A percentile compares a stretch with the other conserved stretches of the same genome.
Evolutionary conservation across 2,329 filamentous ascomycete species (phyloP).

Genomic region (Fusarium secorum): DNA sequence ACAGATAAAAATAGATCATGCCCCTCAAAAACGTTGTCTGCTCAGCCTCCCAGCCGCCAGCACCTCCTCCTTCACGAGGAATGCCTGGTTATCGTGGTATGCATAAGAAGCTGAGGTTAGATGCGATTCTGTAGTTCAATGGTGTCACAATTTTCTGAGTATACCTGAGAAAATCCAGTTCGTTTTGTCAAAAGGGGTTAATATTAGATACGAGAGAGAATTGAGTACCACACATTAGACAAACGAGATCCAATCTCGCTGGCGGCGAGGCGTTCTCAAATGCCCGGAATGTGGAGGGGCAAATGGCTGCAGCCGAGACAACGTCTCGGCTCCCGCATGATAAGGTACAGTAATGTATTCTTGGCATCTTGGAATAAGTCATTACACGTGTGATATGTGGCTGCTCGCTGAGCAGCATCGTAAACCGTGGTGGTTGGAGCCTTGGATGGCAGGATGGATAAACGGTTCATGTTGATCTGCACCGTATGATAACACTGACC

Average conservation of each 20-base stretch:
- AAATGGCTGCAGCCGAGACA: slow-evolving; percentile 1
- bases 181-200: not conserved
- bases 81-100: not conserved
- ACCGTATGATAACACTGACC: slow-evolving; percentile 1
- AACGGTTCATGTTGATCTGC: slow-evolving; percentile 17
- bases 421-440: not conserved
- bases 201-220: not conserved
- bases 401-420: not conserved
- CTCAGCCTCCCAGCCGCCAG: slow-evolving; percentile 29
- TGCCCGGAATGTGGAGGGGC: slow-evolving; percentile 3
- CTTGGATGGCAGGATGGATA: not conserved
- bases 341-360: not conserved
- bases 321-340: slow-evolving; percentile 6
- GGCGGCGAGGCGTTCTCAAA: slow-evolving; percentile 7
- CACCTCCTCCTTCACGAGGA: not conserved
- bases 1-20: slow-evolving; percentile 33
- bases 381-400: not conserved
- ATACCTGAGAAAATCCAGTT: not conserved
- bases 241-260: slow-evolving; percentile 28
- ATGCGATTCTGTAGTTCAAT: not conserved
- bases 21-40: slow-evolving; percentile 4
- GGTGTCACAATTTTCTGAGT: not conserved
- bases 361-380: slow-evolving; percentile 4
- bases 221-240: not conserved
- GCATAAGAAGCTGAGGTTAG: slow-evolving; percentile 14